Base-by-base conservation (phyloP, 129 eudicot species). In the Saussurea involucrata region DNA sequence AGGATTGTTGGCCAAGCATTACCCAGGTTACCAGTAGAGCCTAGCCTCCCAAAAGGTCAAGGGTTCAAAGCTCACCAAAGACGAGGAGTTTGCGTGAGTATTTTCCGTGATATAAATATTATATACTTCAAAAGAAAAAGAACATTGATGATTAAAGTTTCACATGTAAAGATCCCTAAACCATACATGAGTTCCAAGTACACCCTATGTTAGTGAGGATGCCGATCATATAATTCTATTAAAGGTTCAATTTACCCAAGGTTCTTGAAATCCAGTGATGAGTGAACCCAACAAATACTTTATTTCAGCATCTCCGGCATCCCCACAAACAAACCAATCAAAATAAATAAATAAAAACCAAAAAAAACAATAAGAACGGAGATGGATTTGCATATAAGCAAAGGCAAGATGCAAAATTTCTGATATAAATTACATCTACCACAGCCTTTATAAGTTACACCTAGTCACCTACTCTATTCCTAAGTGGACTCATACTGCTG, bases 401-500 rank as follows among this genome's bases (percentile, higher is more conserved):
- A 72, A 53, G 28, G 27, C 65, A 71, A 25, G 25, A 71, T 44
- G 64, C 76, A 72, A 6, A 72, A 4, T 24, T 49, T 72, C 29
- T 17, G 8, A 28, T 49, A 27, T 27, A 17, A 28, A 72, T 27
- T 17, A 49, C 4, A 72, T n/a, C 11, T 49, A 49, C 27, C 44
- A 72, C 28, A 17, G 60, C 20, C 20, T 17, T 40, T 37, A 40
- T 40, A 10, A 40, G 15, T 40, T 40, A 40, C 49, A 40, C 49
- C 15, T 40, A 40, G 15, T 40, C 49, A 40, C 49, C 15, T 40
- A 40, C 49, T 40, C 3, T 40, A 40, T 40, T 40, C 10, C 15
- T 40, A 40, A 40, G 49, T 2, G 15, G 10, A 40, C 15, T 40
- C 17, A 40, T 40, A 40, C 15, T 40, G 49, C 10, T 40, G 49